phyloP scores from a whole-genome alignment of 2,329 filamentous ascomycete species.

The Colletotrichum tabaci region DNA sequence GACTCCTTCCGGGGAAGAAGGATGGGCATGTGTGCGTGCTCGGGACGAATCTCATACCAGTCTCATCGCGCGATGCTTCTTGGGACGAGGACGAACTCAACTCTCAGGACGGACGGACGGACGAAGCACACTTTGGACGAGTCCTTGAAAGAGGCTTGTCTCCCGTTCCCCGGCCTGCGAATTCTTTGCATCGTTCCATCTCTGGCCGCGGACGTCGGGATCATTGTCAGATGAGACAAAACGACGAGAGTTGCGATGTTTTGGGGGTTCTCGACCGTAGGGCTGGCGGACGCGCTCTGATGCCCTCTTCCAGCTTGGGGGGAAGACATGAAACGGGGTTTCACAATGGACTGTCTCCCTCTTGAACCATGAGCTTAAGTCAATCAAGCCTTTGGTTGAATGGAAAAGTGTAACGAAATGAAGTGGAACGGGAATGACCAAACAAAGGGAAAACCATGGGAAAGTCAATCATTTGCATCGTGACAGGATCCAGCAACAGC shows the following conservation, averaged over 20 bases:
- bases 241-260: slow-evolving; percentile 8
- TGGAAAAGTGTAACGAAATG: slow-evolving; percentile 5
- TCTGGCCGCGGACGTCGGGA: slow-evolving; percentile 14
- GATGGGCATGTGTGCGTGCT: background rate
- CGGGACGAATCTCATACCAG: slow-evolving; percentile 40
- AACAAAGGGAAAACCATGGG: slow-evolving; percentile 33
- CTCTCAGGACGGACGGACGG: slow-evolving; percentile 24
- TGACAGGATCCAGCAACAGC: background rate
- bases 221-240: slow-evolving; percentile 23
- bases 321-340: slow-evolving; percentile 29
- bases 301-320: slow-evolving; percentile 19
- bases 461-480: slow-evolving; percentile 34
- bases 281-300: slow-evolving; percentile 34
- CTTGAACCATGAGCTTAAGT: slow-evolving; percentile 43
- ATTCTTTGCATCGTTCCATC: slow-evolving; percentile 2
- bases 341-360: slow-evolving; percentile 1
- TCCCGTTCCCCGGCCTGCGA: no score
- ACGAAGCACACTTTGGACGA: background rate
- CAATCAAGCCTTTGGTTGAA: slow-evolving; percentile 47
- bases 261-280: slow-evolving; percentile 10
- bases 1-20: slow-evolving; percentile 20
- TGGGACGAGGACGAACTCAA: slow-evolving; percentile 33
- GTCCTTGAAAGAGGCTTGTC: no score
- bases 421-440: slow-evolving; percentile 16
- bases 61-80: slow-evolving; percentile 13